Conservation (phyloP, 306 rosid genomes). For the Vigna unguiculata region DNA sequence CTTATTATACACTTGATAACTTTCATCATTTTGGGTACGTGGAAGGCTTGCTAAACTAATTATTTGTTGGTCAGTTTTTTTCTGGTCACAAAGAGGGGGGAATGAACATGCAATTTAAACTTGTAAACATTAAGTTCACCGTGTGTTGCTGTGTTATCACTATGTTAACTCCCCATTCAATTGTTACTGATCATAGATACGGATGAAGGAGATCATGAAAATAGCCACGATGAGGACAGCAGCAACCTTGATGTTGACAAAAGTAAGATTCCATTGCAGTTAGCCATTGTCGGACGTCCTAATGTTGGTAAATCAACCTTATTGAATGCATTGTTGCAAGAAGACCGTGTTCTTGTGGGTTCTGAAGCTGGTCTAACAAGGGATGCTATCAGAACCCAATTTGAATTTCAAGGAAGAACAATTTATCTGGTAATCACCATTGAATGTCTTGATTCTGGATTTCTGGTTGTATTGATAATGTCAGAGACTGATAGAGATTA, state of each 20-base stretch:
- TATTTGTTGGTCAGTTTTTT: conserved; percentile 5
- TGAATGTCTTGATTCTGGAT: conserved; percentile 31
- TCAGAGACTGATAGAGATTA: conserved; percentile 1
- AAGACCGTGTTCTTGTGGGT: conserved; percentile 94
- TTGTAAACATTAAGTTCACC: conserved; percentile 14
- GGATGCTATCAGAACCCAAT: conserved; percentile 92
- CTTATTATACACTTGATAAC: not conserved
- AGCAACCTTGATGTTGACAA: conserved; percentile 59
- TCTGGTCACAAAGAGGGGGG: not conserved
- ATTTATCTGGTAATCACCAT: conserved; percentile 64
- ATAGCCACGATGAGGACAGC: conserved; percentile 45
- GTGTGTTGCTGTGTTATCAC: conserved; percentile 13
- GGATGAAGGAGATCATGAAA: conserved; percentile 56
- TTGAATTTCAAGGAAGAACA: conserved; percentile 89
- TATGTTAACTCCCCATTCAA: conserved; percentile 26
- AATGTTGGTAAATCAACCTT: conserved; percentile 97
- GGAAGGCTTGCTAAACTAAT: conserved; percentile 14
- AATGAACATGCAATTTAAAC: conserved; percentile 21
- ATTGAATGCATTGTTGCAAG: conserved; percentile 84
- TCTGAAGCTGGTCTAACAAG: conserved; percentile 98
- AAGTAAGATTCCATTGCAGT: conserved; percentile 78
- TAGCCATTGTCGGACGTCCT: conserved; percentile 97
- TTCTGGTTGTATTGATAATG: not conserved
- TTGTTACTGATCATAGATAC: conserved; percentile 51
- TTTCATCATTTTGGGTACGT: not conserved